These are phyloP conservation scores for Chlorella sp. DNA, from an alignment of 139 green algal species.

Conservation along the genomic window DNA sequence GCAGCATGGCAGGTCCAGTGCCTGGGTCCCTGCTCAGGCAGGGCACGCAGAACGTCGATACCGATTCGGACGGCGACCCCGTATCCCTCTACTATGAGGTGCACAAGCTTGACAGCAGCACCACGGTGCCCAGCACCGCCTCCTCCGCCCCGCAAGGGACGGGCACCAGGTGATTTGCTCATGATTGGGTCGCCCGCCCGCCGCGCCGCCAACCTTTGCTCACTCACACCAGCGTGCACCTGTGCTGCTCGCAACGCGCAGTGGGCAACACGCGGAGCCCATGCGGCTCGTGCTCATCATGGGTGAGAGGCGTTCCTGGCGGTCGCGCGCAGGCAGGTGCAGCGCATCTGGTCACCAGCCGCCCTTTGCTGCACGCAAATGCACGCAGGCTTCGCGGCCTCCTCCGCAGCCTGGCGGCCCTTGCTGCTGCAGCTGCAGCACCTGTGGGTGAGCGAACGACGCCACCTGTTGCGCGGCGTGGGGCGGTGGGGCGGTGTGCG, in stretches of 20 bases:
- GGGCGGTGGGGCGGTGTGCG: too few species aligned
- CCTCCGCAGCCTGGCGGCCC: constrained; percentile 9
- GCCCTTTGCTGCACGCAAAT: neutral
- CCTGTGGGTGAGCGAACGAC: neutral
- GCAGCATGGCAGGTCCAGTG: too few species aligned
- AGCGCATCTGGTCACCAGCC: neutral
- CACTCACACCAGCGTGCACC: neutral
- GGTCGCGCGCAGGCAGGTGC: neutral
- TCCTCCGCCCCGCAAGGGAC: too few species aligned
- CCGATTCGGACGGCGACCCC: neutral
- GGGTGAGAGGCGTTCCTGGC: neutral
- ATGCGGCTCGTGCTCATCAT: constrained; percentile 7
- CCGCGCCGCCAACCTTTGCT: neutral
- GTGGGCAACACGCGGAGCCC: neutral
- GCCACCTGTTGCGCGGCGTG: neutral
- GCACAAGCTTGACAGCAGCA: neutral
- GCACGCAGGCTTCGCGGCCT: constrained; percentile 11
- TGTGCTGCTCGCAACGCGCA: neutral
- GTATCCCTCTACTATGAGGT: neutral
- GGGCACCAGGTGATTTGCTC: too few species aligned
- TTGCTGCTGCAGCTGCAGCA: neutral
- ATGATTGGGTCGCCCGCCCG: neutral
- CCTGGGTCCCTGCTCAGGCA: too few species aligned
- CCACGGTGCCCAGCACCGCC: neutral
- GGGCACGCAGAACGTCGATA: too few species aligned